phyloP scores from a whole-genome alignment of 371 early-diverging fungal species.

The Catenaria anguillulae region DNA sequence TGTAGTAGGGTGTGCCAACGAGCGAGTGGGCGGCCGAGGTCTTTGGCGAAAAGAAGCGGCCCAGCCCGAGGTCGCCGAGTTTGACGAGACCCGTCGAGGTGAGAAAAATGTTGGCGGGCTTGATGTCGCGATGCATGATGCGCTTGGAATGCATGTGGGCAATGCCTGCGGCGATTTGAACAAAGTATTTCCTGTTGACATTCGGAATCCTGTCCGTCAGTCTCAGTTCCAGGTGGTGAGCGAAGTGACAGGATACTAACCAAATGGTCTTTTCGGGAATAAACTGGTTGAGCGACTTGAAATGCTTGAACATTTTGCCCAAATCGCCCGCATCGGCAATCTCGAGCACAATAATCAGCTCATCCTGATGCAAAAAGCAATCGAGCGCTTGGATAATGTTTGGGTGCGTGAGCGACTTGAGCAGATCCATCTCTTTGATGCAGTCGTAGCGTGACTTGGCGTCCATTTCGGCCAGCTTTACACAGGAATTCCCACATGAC shows the following conservation, averaged over 20 bases:
- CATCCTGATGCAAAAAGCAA: conserved; percentile 9
- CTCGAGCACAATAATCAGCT: conserved; percentile 11
- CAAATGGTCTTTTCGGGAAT: conserved; percentile 13
- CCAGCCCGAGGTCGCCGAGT: conserved; percentile 12
- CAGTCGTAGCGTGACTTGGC: conserved; percentile 13
- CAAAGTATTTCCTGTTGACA: conserved; percentile 13
- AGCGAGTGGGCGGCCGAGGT: conserved; percentile 10
- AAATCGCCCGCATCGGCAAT: conserved; percentile 12
- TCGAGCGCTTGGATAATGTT: conserved; percentile 9
- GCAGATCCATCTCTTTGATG: conserved; percentile 14
- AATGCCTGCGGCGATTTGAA: conserved; percentile 6
- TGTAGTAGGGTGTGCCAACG: conserved; percentile 13
- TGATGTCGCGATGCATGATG: conserved; percentile 14
- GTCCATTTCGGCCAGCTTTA: conserved; percentile 3
- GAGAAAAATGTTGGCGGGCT: conserved; percentile 14
- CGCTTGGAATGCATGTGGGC: conserved; percentile 10
- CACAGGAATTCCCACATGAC: background rate
- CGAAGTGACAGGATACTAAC: background rate
- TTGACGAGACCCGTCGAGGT: conserved; percentile 10
- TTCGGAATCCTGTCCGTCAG: no score
- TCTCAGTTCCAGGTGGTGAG: no score
- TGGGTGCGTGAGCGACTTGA: conserved; percentile 13
- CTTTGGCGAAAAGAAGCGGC: conserved; percentile 9
- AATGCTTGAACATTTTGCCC: conserved; percentile 13
- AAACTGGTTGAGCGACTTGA: conserved; percentile 7